Evolutionary conservation across 2,329 filamentous ascomycete genomes (phyloP), one percentile per base, ranked within the genome.

Genomic region (Neopestalotiopsis clavispora): DNA sequence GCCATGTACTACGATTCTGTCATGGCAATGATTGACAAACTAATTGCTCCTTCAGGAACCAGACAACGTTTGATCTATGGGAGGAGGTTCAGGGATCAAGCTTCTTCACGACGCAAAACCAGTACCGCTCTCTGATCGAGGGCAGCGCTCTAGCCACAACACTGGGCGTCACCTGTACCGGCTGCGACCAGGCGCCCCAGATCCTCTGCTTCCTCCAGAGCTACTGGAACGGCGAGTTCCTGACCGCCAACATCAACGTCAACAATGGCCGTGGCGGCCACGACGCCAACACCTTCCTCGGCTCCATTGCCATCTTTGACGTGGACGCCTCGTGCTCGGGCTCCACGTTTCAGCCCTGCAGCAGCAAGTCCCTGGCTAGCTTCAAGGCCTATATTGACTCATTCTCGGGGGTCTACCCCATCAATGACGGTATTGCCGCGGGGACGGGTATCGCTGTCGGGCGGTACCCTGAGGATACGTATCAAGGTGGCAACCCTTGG

Each of bases 21-120:
- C 17, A 20, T 67, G 13, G 30, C 0, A 2, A 23, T 23, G 9
- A n/a, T 7, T 49, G 7, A 23, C 4, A n/a, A n/a, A 34, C 62
- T 45, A 9, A 49, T 4, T 1, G 6, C 17, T 0, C 4, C 17
- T 2, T 3, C 61, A 78, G 76, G 76, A 88, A 86, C 70, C 80
- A 84, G 67, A 85, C 85, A 3, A 85, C 84, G 3, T 90, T 86
- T 71, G 88, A 90, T 72, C 79, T 90, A 2, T 90, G 88, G 88
- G 88, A 90, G 73, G 88, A 90, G 74, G 83, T 89, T 20, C 80
- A 82, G 23, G 86, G 87, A 32, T 84, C 84, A 0, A 88, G 86
- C 3, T 90, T 89, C 80, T 90, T 90, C 77, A 89, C 88, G 1
- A 81, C 84, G 30, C 84, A 86, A 30, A 85, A 84, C 14, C 84